A percentile compares a stretch with the other conserved stretches of the same genome.
phyloP scores from a whole-genome alignment of 2,329 filamentous ascomycete genomes.

The Calonectria multiphialidica region DNA sequence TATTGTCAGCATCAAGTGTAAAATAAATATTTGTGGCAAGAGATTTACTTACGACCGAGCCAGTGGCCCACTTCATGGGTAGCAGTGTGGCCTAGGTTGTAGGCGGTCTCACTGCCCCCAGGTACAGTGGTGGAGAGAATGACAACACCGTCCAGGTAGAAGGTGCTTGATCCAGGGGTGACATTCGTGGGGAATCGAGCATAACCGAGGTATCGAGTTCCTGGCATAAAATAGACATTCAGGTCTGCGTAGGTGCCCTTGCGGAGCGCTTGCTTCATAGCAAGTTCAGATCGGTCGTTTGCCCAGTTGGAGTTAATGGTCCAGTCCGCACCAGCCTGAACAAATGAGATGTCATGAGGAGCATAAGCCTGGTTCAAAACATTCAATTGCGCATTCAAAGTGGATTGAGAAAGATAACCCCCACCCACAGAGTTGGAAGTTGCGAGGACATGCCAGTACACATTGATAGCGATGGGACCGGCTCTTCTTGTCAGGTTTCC shows the following conservation, averaged over 20 bases:
- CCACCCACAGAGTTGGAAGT: conserved; percentile 32
- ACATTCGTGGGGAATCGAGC: conserved; percentile 57
- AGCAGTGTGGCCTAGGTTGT: conserved; percentile 45
- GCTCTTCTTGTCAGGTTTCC: not conserved
- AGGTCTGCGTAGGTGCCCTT: conserved; percentile 56
- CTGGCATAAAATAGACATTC: conserved; percentile 49
- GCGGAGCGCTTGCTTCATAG: conserved; percentile 60
- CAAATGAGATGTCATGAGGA: conserved; percentile 58
- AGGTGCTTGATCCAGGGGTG: conserved; percentile 29
- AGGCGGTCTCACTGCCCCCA: conserved; percentile 50
- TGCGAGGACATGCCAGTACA: conserved; percentile 42
- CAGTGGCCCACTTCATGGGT: conserved; percentile 56
- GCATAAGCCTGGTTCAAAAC: conserved; percentile 60
- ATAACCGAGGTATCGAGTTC: conserved; percentile 49
- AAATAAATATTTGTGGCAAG: not conserved
- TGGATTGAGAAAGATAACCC: conserved; percentile 32
- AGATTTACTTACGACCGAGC: conserved; percentile 46
- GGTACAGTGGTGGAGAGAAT: conserved; percentile 53
- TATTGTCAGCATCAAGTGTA: not conserved
- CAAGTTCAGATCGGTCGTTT: conserved; percentile 50
- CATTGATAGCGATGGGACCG: conserved; percentile 32
- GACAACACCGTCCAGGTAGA: conserved; percentile 55
- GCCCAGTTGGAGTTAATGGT: conserved; percentile 63
- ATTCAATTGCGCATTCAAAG: conserved; percentile 51
- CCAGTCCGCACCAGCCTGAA: conserved; percentile 55